Base-by-base conservation (phyloP, 2,329 filamentous ascomycete species). In the Huntiella abstrusa region DNA sequence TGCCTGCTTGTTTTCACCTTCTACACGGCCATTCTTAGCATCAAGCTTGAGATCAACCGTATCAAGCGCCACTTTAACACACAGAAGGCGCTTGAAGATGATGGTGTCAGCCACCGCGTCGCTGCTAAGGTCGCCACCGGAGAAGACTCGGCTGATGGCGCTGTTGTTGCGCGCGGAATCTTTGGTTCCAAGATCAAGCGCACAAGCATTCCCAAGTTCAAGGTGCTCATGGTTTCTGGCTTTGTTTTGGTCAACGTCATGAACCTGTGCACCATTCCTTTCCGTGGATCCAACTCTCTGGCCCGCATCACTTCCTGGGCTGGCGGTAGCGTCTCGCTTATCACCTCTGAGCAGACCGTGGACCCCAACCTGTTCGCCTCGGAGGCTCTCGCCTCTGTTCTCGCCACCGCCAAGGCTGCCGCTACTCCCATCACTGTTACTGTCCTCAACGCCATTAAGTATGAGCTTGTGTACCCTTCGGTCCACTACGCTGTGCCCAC, bases 21-120 rank as follows among this genome's bases (percentile, higher is more conserved):
- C 64, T 98, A 94, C 67, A 95, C 87, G 11, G 84, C 91, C 1
- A 95, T 98, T 55, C 74, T 98, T 41, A 94, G 86, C 65, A 92
- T 98, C 67, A 98, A 98, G 68, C 78, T 98, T 6, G 91, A 98
- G 63, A 93, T 98, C 62, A 98, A 94, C 67, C 82, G 91, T 41
- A 96, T 98, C 67, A 94, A 88, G 67, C 83, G 91, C 49, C 91
- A 98, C 58, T 83, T 98, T 39, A 77, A 86, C 47, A 79, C 95
- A 59, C 84, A 88, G 53, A 85, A 82, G 64, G 87, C 88, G 12
- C 69, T 98, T n/a, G 91, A 96, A 62, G 91, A 95, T 53, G 91
- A 98, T 59, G 91, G 91, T 47, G 77, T 98, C 49, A 94, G 82
- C 62, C 80, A 76, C 53, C 77, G 79, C 42, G 85, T 96, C 10